Percentiles rank a stretch among this genome's conserved stretches.
phyloP scores from a whole-genome alignment of 768 basidiomycete genomes.

The Tulasnella sp. region DNA sequence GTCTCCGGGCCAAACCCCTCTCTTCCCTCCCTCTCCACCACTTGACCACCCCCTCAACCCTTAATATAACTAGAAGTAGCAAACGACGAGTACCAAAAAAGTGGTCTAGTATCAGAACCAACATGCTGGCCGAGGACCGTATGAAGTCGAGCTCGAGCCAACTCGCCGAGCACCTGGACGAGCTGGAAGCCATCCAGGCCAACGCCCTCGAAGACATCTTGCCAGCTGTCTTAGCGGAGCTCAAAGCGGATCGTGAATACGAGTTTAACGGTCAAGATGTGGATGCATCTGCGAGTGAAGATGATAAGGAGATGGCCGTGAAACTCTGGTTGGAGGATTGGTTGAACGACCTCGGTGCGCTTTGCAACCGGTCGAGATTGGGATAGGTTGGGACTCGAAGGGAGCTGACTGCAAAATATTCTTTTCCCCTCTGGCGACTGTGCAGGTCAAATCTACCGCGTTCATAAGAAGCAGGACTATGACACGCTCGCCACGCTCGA shows the following conservation, averaged over 20 bases:
- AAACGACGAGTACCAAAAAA: not conserved
- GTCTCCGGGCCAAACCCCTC: not conserved
- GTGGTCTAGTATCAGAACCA: not conserved
- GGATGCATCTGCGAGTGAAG: not conserved
- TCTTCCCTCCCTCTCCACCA: not conserved
- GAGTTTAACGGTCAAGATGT: not conserved
- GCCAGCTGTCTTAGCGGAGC: not conserved
- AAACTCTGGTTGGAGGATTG: slow-evolving; percentile 24
- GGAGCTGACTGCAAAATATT: not conserved
- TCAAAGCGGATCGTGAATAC: not conserved
- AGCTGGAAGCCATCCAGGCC: not conserved
- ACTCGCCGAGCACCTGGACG: not conserved
- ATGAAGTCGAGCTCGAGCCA: not conserved
- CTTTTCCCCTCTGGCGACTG: not conserved
- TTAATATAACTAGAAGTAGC: not conserved
- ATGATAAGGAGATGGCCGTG: slow-evolving; percentile 3
- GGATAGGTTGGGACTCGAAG: too few species aligned
- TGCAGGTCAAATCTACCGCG: slow-evolving; percentile 19
- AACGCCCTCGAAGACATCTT: slow-evolving; percentile 8
- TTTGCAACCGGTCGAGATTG: too few species aligned
- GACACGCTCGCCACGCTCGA: slow-evolving; percentile 5
- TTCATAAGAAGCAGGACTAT: slow-evolving; percentile 23
- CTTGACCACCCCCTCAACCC: not conserved
- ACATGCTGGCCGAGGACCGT: not conserved
- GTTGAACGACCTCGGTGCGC: slow-evolving; percentile 22